Evolutionary conservation across 768 basidiomycete species (phyloP), one percentile per base, ranked within the genome.

Genomic region (Leccinum boreale): DNA sequence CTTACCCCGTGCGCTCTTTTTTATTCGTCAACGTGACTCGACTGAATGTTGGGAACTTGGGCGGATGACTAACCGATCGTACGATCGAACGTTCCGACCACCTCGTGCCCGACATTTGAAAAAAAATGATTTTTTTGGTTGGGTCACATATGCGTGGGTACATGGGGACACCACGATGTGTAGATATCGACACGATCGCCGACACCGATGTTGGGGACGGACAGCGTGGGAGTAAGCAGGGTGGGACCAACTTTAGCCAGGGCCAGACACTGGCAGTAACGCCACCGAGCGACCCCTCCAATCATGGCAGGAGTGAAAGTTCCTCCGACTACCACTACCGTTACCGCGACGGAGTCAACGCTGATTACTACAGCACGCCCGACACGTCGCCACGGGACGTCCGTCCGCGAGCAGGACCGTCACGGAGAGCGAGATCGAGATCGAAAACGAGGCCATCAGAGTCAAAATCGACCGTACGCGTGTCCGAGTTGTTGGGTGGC

Each of bases 291-390:
- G 19, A 19, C 42, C 4, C 4, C 39, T 11, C 19, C 11, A 44
- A 19, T n/a, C 39, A 42, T 44, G 42, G 42, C n/a, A 12, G 42
- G 11, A 44, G 42, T 19, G 42, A 44, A 11, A 21, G 5, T 44
- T 44, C 10, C 19, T 44, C 42, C 42, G 9, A 39, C 9, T 10
- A 39, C 39, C n/a, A 19, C 39, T n/a, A 44, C 42, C 42, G 11
- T 21, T 19, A 19, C 42, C 42, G n/a, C 5, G n/a, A 42, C n/a
- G n/a, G 39, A 42, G 39, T 42, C 39, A 65, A 71, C 10, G 21
- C 61, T 49, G 42, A 44, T 44, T 44, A 21, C 42, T 71, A 71
- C 33, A 61, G 63, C 53, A 71, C 69, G 19, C 67, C 69, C 8
- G 50, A 62, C 21, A 55, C 58, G 15, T 69, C 67, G 4, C 67